Evolutionary conservation across 805 yeast species (phyloP), one percentile per base, ranked within the genome.

Genomic region (Candida rishiriensis): DNA sequence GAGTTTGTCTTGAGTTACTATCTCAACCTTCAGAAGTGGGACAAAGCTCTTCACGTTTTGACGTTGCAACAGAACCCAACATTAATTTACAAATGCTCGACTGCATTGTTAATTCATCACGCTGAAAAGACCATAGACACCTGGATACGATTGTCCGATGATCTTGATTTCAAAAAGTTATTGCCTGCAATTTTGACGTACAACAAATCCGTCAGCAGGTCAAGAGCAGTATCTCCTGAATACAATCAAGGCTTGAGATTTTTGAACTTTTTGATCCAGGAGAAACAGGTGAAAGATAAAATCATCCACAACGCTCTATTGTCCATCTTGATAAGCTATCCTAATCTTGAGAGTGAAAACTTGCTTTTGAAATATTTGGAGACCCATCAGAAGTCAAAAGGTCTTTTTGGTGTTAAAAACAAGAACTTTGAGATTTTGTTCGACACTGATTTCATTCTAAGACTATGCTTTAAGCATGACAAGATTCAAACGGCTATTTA

Each of bases 161-260:
- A 58, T 8, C 50, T 91, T 3, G 78, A 85, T 46, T 82, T 84
- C 39, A 73, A 75, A 12, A 78, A 73, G 47, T 68, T 93, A 17
- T 62, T 93, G 2, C 95, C 97, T 2, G 81, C 97, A 0, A 67
- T 91, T 11, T 61, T 89, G 48, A 74, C 81, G 0, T 88, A 85
- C 63, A 81, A 82, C 54, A 75, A 79, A 34, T 72, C 69, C 39
- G 65, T 66, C 44, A 55, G 58, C 16, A 46, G 48, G 28, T 57
- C 58, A 18, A 53, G 55, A 28, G 59, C 66, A 9, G 66, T 76
- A 0, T 60, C 69, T 1, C 61, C 71, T 0, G 59, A 65, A 12
- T 75, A 72, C 34, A 87, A 89, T 57, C 81, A 80, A 49, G 87
- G 85, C 0, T 58, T 88, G 8, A 70, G 78, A 10, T 88, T 83